phyloP scores from a whole-genome alignment of 2,329 filamentous ascomycete genomes.

The Pseudodiploospora longispora region DNA sequence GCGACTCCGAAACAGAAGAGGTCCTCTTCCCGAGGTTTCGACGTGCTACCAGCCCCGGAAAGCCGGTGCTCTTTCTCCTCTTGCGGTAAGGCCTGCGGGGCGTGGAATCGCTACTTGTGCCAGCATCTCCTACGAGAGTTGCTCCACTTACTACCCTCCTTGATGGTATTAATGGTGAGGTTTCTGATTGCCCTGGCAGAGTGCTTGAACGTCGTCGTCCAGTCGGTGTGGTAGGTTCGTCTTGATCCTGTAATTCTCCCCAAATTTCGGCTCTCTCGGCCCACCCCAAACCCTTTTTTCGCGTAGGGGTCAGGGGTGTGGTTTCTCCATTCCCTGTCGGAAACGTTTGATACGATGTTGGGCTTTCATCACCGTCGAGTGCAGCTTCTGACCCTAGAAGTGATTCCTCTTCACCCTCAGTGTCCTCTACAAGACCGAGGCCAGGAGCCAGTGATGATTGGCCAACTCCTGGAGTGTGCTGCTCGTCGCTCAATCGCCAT shows the following conservation, averaged over 20 bases:
- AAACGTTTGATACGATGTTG: conserved; percentile 41
- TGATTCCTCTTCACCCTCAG: conserved; percentile 51
- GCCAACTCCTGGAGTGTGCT: conserved; percentile 50
- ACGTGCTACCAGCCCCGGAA: conserved; percentile 52
- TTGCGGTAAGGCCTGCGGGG: conserved; percentile 29
- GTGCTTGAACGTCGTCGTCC: conserved; percentile 41
- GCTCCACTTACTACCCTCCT: conserved; percentile 24
- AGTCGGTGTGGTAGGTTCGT: conserved; percentile 33
- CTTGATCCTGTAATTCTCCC: conserved; percentile 76
- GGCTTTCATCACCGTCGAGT: conserved; percentile 31
- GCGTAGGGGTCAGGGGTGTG: conserved; percentile 30
- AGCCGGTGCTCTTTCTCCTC: conserved; percentile 52
- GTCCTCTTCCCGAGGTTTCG: conserved; percentile 31
- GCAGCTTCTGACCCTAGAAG: conserved; percentile 40
- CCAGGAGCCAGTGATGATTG: conserved; percentile 72
- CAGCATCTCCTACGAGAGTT: conserved; percentile 16
- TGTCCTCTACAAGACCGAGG: conserved; percentile 69
- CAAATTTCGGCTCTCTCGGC: conserved; percentile 74
- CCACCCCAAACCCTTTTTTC: conserved; percentile 46
- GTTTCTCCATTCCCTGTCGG: conserved; percentile 28
- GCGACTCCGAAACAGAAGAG: conserved; percentile 39
- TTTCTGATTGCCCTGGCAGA: conserved; percentile 33
- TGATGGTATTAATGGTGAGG: conserved; percentile 30
- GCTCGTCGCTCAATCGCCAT: conserved; percentile 82
- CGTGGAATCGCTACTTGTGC: conserved; percentile 21